A percentile compares a stretch with the other conserved stretches of the same genome.
Conservation (phyloP, 2,329 filamentous ascomycete genomes). For the Pseudogymnoascus sp. region DNA sequence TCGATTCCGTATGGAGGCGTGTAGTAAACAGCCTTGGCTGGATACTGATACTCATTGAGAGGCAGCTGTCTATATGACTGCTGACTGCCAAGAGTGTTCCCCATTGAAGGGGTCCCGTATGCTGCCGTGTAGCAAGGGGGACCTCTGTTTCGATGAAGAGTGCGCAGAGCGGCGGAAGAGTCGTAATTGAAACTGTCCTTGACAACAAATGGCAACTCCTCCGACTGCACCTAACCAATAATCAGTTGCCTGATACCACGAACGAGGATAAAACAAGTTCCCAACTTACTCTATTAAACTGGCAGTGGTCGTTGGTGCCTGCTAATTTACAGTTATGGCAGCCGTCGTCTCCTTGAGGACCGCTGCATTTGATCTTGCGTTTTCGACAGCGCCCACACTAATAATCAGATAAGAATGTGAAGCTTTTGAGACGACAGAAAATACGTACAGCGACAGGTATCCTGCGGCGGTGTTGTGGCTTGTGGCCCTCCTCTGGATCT, state of each 20-base stretch:
- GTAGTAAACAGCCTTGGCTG: conserved; percentile 17
- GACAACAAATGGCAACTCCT: conserved; percentile 22
- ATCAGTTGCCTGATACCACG: background rate
- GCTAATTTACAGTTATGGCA: conserved; percentile 79
- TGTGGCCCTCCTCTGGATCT: conserved; percentile 20
- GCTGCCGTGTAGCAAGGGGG: conserved; percentile 11
- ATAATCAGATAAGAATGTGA: background rate
- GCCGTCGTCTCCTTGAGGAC: conserved; percentile 72
- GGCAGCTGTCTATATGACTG: background rate
- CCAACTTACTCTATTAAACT: conserved; percentile 67
- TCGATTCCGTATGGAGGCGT: conserved; percentile 17
- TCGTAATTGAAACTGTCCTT: conserved; percentile 19
- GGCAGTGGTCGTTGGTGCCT: conserved; percentile 57
- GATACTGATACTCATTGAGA: conserved; percentile 16
- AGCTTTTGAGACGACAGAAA: conserved; percentile 12
- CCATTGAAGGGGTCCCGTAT: conserved; percentile 12
- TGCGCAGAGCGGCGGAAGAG: conserved; percentile 15
- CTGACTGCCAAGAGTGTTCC: conserved; percentile 12
- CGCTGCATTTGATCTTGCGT: conserved; percentile 91
- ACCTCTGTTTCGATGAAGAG: conserved; percentile 15
- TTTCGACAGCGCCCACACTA: conserved; percentile 87
- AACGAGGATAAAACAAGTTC: background rate
- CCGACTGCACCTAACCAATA: background rate
- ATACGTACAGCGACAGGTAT: conserved; percentile 45
- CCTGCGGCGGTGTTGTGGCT: conserved; percentile 30